These are phyloP conservation scores for Suhomyces kunorum DNA, from an alignment of 1,139 yeast species.

Conservation along the genomic window DNA sequence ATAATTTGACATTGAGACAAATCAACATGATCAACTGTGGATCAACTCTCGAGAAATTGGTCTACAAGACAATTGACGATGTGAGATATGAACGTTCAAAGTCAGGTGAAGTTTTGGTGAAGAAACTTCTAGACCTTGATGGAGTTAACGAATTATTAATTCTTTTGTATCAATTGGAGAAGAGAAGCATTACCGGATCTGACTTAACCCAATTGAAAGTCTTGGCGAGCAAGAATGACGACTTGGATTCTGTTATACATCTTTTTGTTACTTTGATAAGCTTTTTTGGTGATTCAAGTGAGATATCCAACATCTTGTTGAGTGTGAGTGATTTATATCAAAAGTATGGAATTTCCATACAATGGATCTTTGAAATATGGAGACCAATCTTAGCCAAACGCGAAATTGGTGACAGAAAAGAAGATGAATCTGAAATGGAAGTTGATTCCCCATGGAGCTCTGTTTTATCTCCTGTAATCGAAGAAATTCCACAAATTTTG, in stretches of 20 bases:
- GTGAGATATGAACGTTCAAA: conserved; percentile 46
- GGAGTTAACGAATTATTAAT: conserved; percentile 65
- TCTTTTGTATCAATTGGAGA: conserved; percentile 56
- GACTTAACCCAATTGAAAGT: conserved; percentile 61
- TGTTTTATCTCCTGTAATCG: conserved; percentile 17
- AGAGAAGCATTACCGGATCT: conserved; percentile 41
- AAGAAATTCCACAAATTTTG: conserved; percentile 17
- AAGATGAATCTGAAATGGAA: conserved; percentile 11
- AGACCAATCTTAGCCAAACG: conserved; percentile 43
- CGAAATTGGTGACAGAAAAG: neutral
- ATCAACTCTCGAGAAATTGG: conserved; percentile 53
- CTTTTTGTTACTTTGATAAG: conserved; percentile 62
- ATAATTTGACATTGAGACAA: conserved; percentile 66
- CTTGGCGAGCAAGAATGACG: conserved; percentile 71
- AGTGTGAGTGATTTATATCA: conserved; percentile 49
- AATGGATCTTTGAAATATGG: conserved; percentile 84
- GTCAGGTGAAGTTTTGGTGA: conserved; percentile 57
- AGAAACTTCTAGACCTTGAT: conserved; percentile 46
- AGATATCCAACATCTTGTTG: conserved; percentile 41
- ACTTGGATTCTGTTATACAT: conserved; percentile 62
- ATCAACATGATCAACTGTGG: conserved; percentile 71
- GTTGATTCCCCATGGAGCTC: conserved; percentile 21
- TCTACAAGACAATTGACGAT: conserved; percentile 65
- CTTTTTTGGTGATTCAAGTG: conserved; percentile 45
- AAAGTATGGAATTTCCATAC: conserved; percentile 54